Evolutionary conservation across 441 rosid genomes (phyloP), one percentile per base, ranked within the genome.

Genomic region (Populus trichocarpa): DNA sequence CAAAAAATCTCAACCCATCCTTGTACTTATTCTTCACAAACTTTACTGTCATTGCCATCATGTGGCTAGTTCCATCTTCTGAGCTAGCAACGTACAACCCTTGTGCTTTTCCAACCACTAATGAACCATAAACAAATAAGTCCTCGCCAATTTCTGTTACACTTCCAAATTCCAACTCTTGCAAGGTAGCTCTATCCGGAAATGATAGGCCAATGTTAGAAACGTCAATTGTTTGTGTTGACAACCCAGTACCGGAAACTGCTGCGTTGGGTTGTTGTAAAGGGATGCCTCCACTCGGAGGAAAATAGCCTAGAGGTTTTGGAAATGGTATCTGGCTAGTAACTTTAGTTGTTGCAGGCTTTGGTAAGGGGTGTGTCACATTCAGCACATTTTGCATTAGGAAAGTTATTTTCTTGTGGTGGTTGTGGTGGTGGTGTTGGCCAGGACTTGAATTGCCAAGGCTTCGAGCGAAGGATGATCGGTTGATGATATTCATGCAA

Each of bases 211-310:
- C 86, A 1, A 67, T 33, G 74, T 72, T 80, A 0, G 88, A 70
- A 65, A 78, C 46, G 40, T 82, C 85, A 13, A 83, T 79, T 2
- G 84, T 74, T 71, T 78, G 81, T 28, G 78, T 12, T 22, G 84
- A 81, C 0, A 46, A 28, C 32, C 82, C 82, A 3, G 81, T 9
- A 25, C 23, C 69, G 0, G 79, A 80, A 50, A 25, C 7, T 6
- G 64, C 3, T 2, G 86, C 83, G 30, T 64, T n/a, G 8, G 89
- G 77, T 74, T 85, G 84, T 3, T 83, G 78, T 16, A 89, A 11
- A 2, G 89, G 92, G 72, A 90, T 89, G 40, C 90, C 95, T 50
- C 76, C 78, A 13, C 36, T 66, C 3, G 88, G 90, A 77, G 92
- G 92, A 33, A 90, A 86, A 35, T 80, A 69, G 57, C 90, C 90